phyloP scores from a whole-genome alignment of 2,329 filamentous ascomycete species.

The Zymoseptoria ardabiliae region DNA sequence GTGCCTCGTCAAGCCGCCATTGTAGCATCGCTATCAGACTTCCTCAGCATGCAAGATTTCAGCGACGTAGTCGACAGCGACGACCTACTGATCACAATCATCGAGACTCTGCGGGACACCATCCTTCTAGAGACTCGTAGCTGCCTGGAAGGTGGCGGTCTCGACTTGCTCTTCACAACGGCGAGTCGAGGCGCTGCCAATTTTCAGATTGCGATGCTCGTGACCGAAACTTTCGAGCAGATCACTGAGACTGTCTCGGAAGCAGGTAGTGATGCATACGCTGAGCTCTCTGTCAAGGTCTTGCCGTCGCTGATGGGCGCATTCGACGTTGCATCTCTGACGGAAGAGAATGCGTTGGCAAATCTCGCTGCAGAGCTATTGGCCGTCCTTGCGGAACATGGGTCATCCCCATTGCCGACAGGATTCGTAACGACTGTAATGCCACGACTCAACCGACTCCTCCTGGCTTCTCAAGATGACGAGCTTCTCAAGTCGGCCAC shows the following conservation, averaged over 20 bases:
- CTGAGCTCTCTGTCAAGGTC: slow-evolving; percentile 74
- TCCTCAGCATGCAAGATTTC: slow-evolving; percentile 72
- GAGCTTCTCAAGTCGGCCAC: slow-evolving; percentile 83
- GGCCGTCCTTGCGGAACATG: slow-evolving; percentile 71
- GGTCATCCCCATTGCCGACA: slow-evolving; percentile 73
- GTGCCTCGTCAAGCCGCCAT: slow-evolving; percentile 54
- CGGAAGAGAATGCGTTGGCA: slow-evolving; percentile 74
- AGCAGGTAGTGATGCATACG: slow-evolving; percentile 59
- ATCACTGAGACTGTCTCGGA: slow-evolving; percentile 64
- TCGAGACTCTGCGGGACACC: slow-evolving; percentile 75
- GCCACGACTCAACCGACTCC: slow-evolving; percentile 75
- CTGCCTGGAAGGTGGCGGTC: slow-evolving; percentile 64
- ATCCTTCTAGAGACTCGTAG: slow-evolving; percentile 73
- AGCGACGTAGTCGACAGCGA: slow-evolving; percentile 80
- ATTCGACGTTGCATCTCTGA: slow-evolving; percentile 80
- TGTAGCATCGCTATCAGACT: slow-evolving; percentile 58
- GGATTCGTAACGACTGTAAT: slow-evolving; percentile 80
- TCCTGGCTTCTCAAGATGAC: slow-evolving; percentile 78
- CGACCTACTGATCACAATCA: slow-evolving; percentile 82
- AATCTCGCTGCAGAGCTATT: slow-evolving; percentile 83
- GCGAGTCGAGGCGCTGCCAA: slow-evolving; percentile 83
- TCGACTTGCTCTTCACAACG: slow-evolving; percentile 79
- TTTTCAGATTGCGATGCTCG: slow-evolving; percentile 81
- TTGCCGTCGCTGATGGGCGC: slow-evolving; percentile 81
- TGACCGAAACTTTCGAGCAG: slow-evolving; percentile 87